Evolutionary conservation across 164 flowering plant species (phyloP), one percentile per base, ranked within the genome.

Genomic region (Liquidambar formosana): DNA sequence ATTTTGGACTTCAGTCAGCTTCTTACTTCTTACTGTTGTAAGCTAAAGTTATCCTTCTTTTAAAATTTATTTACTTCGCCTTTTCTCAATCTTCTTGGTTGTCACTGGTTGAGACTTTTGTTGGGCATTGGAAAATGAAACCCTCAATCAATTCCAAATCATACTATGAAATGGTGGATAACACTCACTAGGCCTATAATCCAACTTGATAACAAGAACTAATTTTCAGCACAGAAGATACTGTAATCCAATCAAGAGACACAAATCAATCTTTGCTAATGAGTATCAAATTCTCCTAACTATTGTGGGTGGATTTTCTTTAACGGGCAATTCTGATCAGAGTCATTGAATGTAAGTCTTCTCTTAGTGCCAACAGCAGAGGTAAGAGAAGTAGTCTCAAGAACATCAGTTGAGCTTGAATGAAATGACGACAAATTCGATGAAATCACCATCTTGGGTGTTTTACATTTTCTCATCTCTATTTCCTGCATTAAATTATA

Each of bases 1-100:
- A 75, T 68, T 77, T 73, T 75, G 76, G 57, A 71, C 73, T 75
- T 70, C 65, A 66, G 77, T 70, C 71, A 78, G 71, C 79, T 73
- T 72, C 72, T 66, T 64, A 22, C 57, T 65, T 41, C 69, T 38
- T 71, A 77, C 78, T 67, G 64, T 76, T 67, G 64, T 76, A 52
- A 70, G 57, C 73, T 77, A 69, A 68, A 63, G 63, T 53, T 58
- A 65, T 49, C 63, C 58, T 49, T 28, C 68, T 62, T 65, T 66
- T 10, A 23, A 15, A 27, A 58, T 52, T 72, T 66, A 66, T 58
- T 59, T 64, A 65, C 67, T 71, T 67, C 28, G 63, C 44, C 61
- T 67, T 64, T 73, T 49, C 67, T 67, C 74, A 58, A 57, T 58
- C 48, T 41, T 53, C 67, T 70, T 62, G 67, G 62, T 63, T 73